These are phyloP conservation scores for Azolla pinnata DNA, from an alignment of 75 land plant species.

Conservation along the genomic window DNA sequence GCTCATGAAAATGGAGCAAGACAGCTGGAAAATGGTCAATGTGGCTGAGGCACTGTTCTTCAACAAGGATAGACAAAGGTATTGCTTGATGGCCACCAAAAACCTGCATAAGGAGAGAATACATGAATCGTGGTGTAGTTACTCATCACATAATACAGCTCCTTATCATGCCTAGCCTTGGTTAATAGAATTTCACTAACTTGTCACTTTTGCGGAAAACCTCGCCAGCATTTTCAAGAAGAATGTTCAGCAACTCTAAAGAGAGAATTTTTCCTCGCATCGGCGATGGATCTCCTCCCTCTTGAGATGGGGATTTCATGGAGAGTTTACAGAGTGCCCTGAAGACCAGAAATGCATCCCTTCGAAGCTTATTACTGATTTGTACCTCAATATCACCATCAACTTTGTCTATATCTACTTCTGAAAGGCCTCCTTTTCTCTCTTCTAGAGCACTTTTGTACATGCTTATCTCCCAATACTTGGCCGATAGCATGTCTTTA, in stretches of 20 bases:
- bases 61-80: slow-evolving; percentile 84
- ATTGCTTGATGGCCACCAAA: slow-evolving; percentile 95
- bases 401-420: slow-evolving; percentile 53
- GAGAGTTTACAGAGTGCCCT: slow-evolving; percentile 95
- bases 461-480: slow-evolving; percentile 99
- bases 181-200: too few relatives aligned
- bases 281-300: slow-evolving; percentile 68
- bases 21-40: slow-evolving; percentile 95
- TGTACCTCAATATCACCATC: slow-evolving; percentile 94
- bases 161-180: too few relatives aligned
- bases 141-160: too few relatives aligned
- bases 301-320: slow-evolving; percentile 91
- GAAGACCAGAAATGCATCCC: slow-evolving; percentile 95
- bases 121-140: too few relatives aligned
- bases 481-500: slow-evolving; percentile 97
- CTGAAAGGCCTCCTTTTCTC: slow-evolving; percentile 76
- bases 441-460: slow-evolving; percentile 94
- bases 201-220: slow-evolving; percentile 98
- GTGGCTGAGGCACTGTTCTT: slow-evolving; percentile 89
- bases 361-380: slow-evolving; percentile 85
- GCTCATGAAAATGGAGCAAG: slow-evolving; percentile 98
- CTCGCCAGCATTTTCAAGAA: slow-evolving; percentile 99
- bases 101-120: slow-evolving; percentile 44
- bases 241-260: slow-evolving; percentile 89
- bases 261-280: slow-evolving; percentile 95